Conservation (phyloP, 2,329 filamentous ascomycete species). For the Phaeoacremonium minimum region DNA sequence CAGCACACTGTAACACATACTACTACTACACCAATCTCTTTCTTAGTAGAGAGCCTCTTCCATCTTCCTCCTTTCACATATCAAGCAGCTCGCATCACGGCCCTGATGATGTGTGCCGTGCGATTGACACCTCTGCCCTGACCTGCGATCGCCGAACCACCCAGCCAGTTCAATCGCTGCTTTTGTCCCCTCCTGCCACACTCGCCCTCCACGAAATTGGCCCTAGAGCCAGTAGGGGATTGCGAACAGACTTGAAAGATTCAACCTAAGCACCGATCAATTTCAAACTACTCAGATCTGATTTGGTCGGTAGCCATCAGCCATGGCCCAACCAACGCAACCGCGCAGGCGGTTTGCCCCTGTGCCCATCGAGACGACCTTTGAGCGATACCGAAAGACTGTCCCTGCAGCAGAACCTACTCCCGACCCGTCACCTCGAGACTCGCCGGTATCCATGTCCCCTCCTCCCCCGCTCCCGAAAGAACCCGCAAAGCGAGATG, state of each 20-base stretch:
- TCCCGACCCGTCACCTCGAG: constrained; percentile 51
- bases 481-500: constrained; percentile 6
- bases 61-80: too few relatives aligned
- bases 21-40: background rate
- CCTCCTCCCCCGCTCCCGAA: constrained; percentile 21
- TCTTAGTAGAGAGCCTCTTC: background rate
- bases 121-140: too few relatives aligned
- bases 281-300: too few relatives aligned
- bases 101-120: too few relatives aligned
- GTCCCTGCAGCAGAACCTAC: constrained; percentile 41
- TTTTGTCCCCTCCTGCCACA: too few relatives aligned
- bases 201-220: background rate
- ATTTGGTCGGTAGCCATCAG: too few relatives aligned
- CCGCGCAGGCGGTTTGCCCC: constrained; percentile 59
- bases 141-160: too few relatives aligned
- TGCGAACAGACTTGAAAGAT: background rate
- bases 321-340: constrained; percentile 33
- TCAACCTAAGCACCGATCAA: constrained; percentile 1
- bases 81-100: too few relatives aligned
- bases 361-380: constrained; percentile 69
- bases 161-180: too few relatives aligned
- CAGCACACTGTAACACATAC: background rate
- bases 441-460: constrained; percentile 31
- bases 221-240: background rate
- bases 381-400: constrained; percentile 51